A percentile compares a stretch with the other conserved stretches of the same genome.
phyloP scores from a whole-genome alignment of 768 basidiomycete species.

The Gymnopilus dilepis region DNA sequence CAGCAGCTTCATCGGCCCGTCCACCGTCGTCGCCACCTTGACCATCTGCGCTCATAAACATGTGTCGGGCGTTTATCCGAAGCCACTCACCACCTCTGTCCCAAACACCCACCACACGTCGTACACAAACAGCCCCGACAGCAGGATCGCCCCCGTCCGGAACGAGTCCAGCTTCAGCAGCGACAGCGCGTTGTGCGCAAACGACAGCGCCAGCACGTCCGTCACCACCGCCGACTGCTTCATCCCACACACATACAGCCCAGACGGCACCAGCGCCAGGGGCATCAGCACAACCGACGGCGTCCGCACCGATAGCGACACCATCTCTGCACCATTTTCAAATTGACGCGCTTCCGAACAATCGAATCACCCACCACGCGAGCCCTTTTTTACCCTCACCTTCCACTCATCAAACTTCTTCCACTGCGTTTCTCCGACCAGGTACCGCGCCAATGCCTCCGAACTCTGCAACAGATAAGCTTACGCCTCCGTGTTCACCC shows the following conservation, averaged over 20 bases:
- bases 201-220: constrained; percentile 77
- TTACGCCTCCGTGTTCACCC: constrained; percentile 5
- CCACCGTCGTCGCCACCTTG: constrained; percentile 86
- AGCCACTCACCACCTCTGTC: constrained; percentile 71
- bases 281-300: constrained; percentile 63
- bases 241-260: constrained; percentile 58
- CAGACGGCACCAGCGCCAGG: constrained; percentile 66
- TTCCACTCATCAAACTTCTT: constrained; percentile 55
- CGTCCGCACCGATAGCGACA: constrained; percentile 56
- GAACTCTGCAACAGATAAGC: constrained; percentile 44
- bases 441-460: constrained; percentile 53
- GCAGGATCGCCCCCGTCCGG: constrained; percentile 80
- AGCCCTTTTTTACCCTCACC: constrained; percentile 50
- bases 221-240: constrained; percentile 75
- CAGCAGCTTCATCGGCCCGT: constrained; percentile 92
- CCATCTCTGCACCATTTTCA: constrained; percentile 30
- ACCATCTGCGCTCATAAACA: constrained; percentile 69
- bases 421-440: constrained; percentile 61
- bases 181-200: constrained; percentile 79
- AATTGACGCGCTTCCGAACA: background rate
- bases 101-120: constrained; percentile 97
- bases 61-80: background rate
- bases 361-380: constrained; percentile 42
- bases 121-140: constrained; percentile 88
- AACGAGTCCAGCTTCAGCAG: constrained; percentile 90